phyloP scores from a whole-genome alignment of 1,284 basidiomycete genomes.

The Phlebopus sp. region DNA sequence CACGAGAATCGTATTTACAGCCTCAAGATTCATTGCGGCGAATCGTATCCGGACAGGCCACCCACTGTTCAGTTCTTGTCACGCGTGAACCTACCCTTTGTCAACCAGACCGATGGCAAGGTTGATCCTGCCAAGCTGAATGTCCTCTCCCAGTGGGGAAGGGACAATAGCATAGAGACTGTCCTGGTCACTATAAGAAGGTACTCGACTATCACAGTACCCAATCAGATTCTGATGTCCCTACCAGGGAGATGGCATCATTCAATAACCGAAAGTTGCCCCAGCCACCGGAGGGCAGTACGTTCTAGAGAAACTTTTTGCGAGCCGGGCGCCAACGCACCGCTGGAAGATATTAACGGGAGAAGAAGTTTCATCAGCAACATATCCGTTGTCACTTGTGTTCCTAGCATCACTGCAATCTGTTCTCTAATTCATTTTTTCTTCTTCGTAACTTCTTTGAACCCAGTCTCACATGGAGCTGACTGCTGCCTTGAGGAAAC shows the following conservation, averaged over 20 bases:
- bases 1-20: slow-evolving; percentile 99
- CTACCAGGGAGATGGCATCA: slow-evolving; percentile 86
- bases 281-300: slow-evolving; percentile 88
- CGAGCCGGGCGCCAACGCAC: slow-evolving; percentile 1
- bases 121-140: slow-evolving; percentile 73
- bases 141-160: slow-evolving; percentile 72
- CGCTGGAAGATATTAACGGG: slow-evolving; percentile 8
- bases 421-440: slow-evolving; percentile 5
- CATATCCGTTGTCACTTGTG: slow-evolving; percentile 11
- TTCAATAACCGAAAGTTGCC: slow-evolving; percentile 91
- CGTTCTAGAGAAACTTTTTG: slow-evolving; percentile 42
- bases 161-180: slow-evolving; percentile 79
- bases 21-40: slow-evolving; percentile 86
- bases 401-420: slow-evolving; percentile 21
- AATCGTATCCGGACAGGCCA: slow-evolving; percentile 77
- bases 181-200: slow-evolving; percentile 88
- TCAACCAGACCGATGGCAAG: slow-evolving; percentile 71
- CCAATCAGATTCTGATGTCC: slow-evolving; percentile 3
- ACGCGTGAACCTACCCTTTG: slow-evolving; percentile 94
- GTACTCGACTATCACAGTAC: slow-evolving; percentile 38
- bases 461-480: too few species aligned
- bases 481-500: too few species aligned
- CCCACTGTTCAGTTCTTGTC: slow-evolving; percentile 86
- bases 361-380: slow-evolving; percentile 14
- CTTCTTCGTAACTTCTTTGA: too few species aligned